Evolutionary conservation across 1,139 yeast genomes (phyloP).

Genomic region (Sugiyamaella novakii): DNA sequence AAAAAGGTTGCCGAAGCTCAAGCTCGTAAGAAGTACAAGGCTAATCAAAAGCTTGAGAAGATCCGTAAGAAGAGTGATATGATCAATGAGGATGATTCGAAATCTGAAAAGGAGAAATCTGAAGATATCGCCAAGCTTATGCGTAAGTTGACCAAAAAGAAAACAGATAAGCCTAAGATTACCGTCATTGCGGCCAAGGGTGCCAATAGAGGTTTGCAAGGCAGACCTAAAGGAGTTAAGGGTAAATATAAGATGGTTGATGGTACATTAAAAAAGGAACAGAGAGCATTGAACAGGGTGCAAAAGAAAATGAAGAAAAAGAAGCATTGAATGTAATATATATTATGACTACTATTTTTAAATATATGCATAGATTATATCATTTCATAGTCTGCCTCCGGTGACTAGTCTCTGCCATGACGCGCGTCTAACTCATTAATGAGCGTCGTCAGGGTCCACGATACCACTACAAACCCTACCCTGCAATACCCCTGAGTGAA

Average conservation of each 20-base stretch:
- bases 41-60: constrained; percentile 83
- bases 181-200: constrained; percentile 92
- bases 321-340: constrained; percentile 19
- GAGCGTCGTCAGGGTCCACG: too few relatives aligned
- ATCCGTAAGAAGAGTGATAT: constrained; percentile 91
- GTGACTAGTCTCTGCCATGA: too few relatives aligned
- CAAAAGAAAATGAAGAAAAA: constrained; percentile 65
- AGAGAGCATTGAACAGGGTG: constrained; percentile 86
- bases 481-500: too few relatives aligned
- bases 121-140: constrained; percentile 86
- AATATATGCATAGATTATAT: constrained; percentile 4
- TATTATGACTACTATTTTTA: too few relatives aligned
- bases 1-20: constrained; percentile 97
- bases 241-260: constrained; percentile 99
- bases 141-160: constrained; percentile 72
- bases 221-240: constrained; percentile 95
- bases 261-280: constrained; percentile 96
- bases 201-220: constrained; percentile 78
- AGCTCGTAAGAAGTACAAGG: constrained; percentile 95
- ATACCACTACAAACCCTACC: too few relatives aligned
- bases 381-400: too few relatives aligned
- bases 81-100: constrained; percentile 83
- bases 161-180: constrained; percentile 77
- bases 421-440: too few relatives aligned
- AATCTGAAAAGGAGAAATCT: constrained; percentile 91